Base-by-base conservation (phyloP, 2,329 filamentous ascomycete genomes). In the Pestalotiopsis sp. region DNA sequence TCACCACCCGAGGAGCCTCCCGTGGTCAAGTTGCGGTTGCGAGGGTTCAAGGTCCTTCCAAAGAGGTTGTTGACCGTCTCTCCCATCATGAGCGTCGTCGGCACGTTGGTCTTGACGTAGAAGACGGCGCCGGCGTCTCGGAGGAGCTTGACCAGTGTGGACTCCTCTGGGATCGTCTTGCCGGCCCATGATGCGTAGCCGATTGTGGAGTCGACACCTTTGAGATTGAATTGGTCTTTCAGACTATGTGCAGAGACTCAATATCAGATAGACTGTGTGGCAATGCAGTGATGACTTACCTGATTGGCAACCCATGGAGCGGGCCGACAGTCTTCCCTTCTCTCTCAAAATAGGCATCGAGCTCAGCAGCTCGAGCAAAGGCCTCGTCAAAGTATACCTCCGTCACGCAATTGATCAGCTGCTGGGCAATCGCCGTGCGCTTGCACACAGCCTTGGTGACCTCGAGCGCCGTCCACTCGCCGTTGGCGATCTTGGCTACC, bases 1-100 rank as follows among this genome's bases (percentile, higher is more conserved):
- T 92, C 90, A 13, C 91, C 91, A 20, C 91, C 90, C 0, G 87
- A 88, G 23, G 84, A 87, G 3, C 91, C 90, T 7, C 91, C 91
- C 0, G 87, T 86, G 0, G 88, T 90, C 25, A 88, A 80, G 17
- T 81, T 79, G 12, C 85, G 81, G 70, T 91, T 90, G n/a, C 84
- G 77, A 0, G 90, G 90, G 73, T 92, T 92, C 41, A 91, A 77
- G 0, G 87, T 87, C 31, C 88, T 83, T 2, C 90, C 90, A 70
- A 89, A 89, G 23, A 91, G 74, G 72, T 90, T 86, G 76, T 91
- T 91, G 56, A 87, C 83, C 4, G 83, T 86, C 74, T 92, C 90
- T 56, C 88, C 76, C 7, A 80, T 82, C 72, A 82, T 81, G 68
- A 89, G 77, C 0, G 86, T 87, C 70, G 89, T 87, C 1, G 91